Conservation (phyloP, 805 yeast species). For the Yamadazyma paraphyllophila region DNA sequence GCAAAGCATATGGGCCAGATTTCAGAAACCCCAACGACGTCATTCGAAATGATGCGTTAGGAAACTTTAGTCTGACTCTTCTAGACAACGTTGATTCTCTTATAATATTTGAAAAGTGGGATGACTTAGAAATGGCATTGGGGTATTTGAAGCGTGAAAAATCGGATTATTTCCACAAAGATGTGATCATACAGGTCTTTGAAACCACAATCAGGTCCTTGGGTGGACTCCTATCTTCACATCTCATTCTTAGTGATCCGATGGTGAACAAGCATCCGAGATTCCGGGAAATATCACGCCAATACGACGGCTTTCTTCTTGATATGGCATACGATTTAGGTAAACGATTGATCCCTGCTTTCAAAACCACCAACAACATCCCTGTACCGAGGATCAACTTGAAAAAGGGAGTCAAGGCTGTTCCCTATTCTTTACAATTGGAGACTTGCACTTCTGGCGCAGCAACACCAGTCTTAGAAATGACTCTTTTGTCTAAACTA, state of each 20-base stretch:
- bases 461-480: conserved; percentile 77
- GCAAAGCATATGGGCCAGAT: conserved; percentile 69
- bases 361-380: conserved; percentile 57
- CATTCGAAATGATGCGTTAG: conserved; percentile 77
- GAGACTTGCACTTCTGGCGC: conserved; percentile 91
- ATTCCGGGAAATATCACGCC: conserved; percentile 34
- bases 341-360: conserved; percentile 65
- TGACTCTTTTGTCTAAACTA: conserved; percentile 68
- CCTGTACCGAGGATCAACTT: conserved; percentile 83
- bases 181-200: conserved; percentile 81
- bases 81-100: conserved; percentile 79
- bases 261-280: conserved; percentile 8
- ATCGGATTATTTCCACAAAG: conserved; percentile 52
- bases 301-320: conserved; percentile 73
- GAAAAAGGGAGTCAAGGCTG: conserved; percentile 44
- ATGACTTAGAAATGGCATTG: conserved; percentile 43
- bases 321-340: conserved; percentile 75
- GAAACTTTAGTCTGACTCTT: conserved; percentile 76
- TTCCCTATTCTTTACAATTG: conserved; percentile 44
- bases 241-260: conserved; percentile 45
- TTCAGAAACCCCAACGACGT: conserved; percentile 49
- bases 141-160: conserved; percentile 32
- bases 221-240: conserved; percentile 81
- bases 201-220: conserved; percentile 79
- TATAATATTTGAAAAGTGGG: conserved; percentile 66